phyloP scores from a whole-genome alignment of 2,329 filamentous ascomycete genomes.

The Chrysoporthe deuterocubensis region DNA sequence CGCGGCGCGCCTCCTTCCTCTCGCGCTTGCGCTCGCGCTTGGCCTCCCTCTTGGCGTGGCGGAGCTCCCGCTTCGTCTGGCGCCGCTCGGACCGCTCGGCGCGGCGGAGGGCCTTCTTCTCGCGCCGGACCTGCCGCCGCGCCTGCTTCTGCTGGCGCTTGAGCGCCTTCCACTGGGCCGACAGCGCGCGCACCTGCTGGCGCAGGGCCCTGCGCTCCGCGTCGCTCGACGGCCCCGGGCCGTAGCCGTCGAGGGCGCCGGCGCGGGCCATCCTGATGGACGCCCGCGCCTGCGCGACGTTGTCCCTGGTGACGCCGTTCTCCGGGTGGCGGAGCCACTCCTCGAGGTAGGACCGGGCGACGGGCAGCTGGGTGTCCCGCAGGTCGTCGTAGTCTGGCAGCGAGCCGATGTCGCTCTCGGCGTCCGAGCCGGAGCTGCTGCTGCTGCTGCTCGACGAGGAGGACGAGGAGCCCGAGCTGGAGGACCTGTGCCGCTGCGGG shows the following conservation, averaged over 20 bases:
- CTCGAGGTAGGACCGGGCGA: slow-evolving; percentile 48
- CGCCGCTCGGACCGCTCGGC: slow-evolving; percentile 37
- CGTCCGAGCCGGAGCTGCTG: slow-evolving; percentile 41
- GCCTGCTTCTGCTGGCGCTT: slow-evolving; percentile 42
- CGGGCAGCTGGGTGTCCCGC: slow-evolving; percentile 51
- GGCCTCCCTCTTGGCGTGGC: slow-evolving; percentile 37
- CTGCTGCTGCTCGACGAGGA: slow-evolving; percentile 42
- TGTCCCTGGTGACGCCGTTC: slow-evolving; percentile 51
- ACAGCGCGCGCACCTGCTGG: slow-evolving; percentile 50
- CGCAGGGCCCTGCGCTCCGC: slow-evolving; percentile 39
- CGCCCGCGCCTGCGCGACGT: slow-evolving; percentile 46
- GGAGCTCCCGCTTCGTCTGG: slow-evolving; percentile 38
- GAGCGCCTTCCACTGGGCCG: slow-evolving; percentile 47
- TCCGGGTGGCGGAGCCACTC: slow-evolving; percentile 56
- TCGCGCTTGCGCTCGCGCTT: slow-evolving; percentile 35
- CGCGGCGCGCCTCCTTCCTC: slow-evolving; percentile 27
- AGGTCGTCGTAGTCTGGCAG: slow-evolving; percentile 59
- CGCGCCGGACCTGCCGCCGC: slow-evolving; percentile 38
- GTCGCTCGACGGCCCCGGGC: slow-evolving; percentile 20
- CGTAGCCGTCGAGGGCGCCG: slow-evolving; percentile 11
- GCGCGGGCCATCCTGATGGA: slow-evolving; percentile 48
- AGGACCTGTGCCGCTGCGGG: slow-evolving; percentile 30
- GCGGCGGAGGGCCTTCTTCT: slow-evolving; percentile 38
- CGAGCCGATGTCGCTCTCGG: slow-evolving; percentile 52
- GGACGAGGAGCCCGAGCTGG: slow-evolving; percentile 38